phyloP scores from a whole-genome alignment of 306 rosid species.

The Pyrus bretschneideri region DNA sequence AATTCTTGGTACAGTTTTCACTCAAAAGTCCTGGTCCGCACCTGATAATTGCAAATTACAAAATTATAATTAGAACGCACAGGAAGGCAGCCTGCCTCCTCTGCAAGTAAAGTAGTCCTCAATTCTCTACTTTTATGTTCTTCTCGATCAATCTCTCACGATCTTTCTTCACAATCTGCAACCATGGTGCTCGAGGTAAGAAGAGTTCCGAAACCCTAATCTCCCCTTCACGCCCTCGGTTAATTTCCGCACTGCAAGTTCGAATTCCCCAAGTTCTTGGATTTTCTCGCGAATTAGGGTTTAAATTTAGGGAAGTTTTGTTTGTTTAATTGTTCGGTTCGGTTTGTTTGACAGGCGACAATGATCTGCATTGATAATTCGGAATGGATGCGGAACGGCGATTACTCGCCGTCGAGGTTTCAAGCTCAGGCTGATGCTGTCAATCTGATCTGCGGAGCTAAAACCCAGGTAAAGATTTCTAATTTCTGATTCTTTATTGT shows the following conservation, averaged over 20 bases:
- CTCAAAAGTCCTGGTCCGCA: neutral
- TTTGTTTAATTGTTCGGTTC: neutral
- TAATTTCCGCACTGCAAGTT: neutral
- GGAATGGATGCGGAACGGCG: conserved; percentile 98
- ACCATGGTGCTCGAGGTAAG: conserved; percentile 92
- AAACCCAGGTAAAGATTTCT: conserved; percentile 58
- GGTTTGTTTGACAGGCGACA: conserved; percentile 49
- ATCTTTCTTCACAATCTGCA: conserved; percentile 22
- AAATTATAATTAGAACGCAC: neutral
- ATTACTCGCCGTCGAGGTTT: conserved; percentile 77
- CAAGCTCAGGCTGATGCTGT: conserved; percentile 90
- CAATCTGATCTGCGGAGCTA: conserved; percentile 91
- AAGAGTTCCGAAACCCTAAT: conserved; percentile 5
- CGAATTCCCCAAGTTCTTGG: neutral
- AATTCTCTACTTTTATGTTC: neutral
- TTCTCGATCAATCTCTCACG: neutral
- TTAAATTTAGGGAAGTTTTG: conserved; percentile 1
- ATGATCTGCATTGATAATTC: conserved; percentile 96
- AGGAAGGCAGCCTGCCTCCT: neutral
- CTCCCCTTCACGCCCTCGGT: neutral
- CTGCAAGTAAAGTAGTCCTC: neutral
- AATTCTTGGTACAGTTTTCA: neutral
- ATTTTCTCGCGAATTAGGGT: conserved; percentile 34
- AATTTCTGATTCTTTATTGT: neutral
- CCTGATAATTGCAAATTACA: neutral